These are phyloP conservation scores for Dactylorhiza incarnata DNA, from an alignment of 106 monocot genomes.

Conservation along the genomic window DNA sequence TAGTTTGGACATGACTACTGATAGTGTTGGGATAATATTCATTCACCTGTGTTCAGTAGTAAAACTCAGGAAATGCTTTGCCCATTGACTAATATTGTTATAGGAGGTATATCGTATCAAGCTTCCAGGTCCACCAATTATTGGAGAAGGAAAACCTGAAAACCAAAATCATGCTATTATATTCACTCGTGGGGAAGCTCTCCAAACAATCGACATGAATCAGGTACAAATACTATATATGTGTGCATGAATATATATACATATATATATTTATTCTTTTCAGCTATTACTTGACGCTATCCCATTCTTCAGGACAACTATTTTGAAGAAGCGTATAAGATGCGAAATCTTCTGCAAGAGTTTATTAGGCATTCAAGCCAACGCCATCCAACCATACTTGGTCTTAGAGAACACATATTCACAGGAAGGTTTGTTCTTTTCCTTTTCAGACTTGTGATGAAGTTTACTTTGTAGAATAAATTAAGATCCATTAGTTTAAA, in stretches of 20 bases:
- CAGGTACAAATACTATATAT: constrained; percentile 30
- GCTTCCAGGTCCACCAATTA: constrained; percentile 68
- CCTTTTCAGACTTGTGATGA: neutral
- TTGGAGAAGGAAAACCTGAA: constrained; percentile 88
- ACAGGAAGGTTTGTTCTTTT: constrained; percentile 51
- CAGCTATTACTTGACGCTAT: neutral
- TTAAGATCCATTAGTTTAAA: neutral
- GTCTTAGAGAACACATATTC: constrained; percentile 78
- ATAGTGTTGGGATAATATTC: no score
- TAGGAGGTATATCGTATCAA: constrained; percentile 80
- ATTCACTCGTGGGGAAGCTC: constrained; percentile 76
- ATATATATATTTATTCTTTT: no score
- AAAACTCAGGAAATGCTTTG: neutral
- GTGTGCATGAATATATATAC: no score
- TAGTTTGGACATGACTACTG: no score
- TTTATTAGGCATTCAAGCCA: constrained; percentile 31
- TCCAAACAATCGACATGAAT: constrained; percentile 85
- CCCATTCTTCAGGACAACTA: constrained; percentile 52
- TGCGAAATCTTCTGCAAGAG: constrained; percentile 78
- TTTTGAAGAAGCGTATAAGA: constrained; percentile 73
- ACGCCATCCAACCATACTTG: constrained; percentile 60
- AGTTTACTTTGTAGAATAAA: neutral
- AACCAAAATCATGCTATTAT: constrained; percentile 87
- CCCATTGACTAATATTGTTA: neutral
- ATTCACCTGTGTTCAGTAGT: neutral